A percentile compares a stretch with the other conserved stretches of the same genome.
Conservation (phyloP, 2,329 filamentous ascomycete species). For the Colletotrichum acutatum region DNA sequence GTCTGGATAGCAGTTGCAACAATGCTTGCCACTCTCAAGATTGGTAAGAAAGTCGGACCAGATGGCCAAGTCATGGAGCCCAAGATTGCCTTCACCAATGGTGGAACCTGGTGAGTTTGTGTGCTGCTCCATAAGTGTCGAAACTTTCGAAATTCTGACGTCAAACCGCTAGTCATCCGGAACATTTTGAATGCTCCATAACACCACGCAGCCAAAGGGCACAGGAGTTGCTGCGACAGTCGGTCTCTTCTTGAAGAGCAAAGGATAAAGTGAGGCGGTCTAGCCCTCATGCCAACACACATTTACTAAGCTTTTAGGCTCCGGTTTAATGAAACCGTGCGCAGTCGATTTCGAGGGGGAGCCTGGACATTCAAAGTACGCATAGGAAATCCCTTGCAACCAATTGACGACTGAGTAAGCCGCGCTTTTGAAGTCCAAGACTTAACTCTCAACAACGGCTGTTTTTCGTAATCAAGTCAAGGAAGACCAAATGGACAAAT, state of each 20-base stretch:
- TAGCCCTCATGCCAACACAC: conserved; percentile 1
- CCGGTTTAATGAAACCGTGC: conserved; percentile 29
- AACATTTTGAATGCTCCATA: conserved; percentile 45
- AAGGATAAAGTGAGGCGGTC: conserved; percentile 10
- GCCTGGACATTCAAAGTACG: not conserved
- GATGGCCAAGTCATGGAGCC: conserved; percentile 43
- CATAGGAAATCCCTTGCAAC: conserved; percentile 3
- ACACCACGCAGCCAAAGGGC: conserved; percentile 25
- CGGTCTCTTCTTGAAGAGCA: conserved; percentile 12
- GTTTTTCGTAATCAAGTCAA: conserved; percentile 6
- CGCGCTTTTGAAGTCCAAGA: not conserved
- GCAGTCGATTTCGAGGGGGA: conserved; percentile 2
- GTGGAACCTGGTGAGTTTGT: conserved; percentile 32
- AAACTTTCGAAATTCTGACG: conserved; percentile 6
- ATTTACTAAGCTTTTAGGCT: conserved; percentile 26
- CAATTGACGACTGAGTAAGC: conserved; percentile 9
- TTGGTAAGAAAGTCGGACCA: conserved; percentile 44
- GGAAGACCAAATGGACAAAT: not conserved
- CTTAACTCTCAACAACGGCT: conserved; percentile 18
- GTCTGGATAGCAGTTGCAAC: conserved; percentile 50
- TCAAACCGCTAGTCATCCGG: conserved; percentile 41
- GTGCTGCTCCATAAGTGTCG: not conserved
- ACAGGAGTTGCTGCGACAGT: conserved; percentile 17
- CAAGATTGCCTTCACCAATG: conserved; percentile 31
- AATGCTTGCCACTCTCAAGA: conserved; percentile 44